Evolutionary conservation across 208 protist genomes (phyloP), one percentile per base, ranked within the genome.

Genomic region (Polymyxa betae): DNA sequence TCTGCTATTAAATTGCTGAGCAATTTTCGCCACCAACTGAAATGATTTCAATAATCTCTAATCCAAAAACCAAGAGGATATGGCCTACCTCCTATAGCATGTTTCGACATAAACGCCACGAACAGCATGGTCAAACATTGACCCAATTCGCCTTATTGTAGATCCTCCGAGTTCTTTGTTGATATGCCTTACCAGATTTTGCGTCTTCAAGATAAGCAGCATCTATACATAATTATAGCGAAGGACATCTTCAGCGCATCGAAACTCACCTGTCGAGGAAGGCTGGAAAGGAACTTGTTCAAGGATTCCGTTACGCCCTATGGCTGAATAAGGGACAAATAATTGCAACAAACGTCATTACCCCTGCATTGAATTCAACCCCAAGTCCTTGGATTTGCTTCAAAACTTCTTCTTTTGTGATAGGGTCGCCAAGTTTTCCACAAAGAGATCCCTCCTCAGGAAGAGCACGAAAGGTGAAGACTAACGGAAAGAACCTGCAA

Each of bases 171-270:
- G 72, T 16, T 82, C 35, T 43, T 82, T 82, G n/a, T 82, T 82
- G 5, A 82, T 82, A 20, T 82, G 72, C n/a, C 72, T 35, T 5
- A 82, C 72, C 16, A 82, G 72, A 43, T 82, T 82, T 82, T 82
- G 72, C 35, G 72, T 82, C n/a, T 82, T 82, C 72, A 82, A 43
- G 35, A 82, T 43, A 40, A 82, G 72, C 72, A 82, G 72, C 72
- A 82, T 82, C 72, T 82, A n/a, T 20, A 82, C 5, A 5, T 20
- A n/a, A 35, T 82, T 20, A 38, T 82, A 82, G n/a, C 5, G n/a
- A 5, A 82, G n/a, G 35, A 40, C 35, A 82, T 82, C 72, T 5
- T n/a, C n/a, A n/a, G n/a, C n/a, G n/a, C n/a, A 20, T 5, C 72
- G 16, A 43, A 35, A 5, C 16, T 12, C 35, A 82, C 72, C 72